These are phyloP conservation scores for Ascochyta fabae DNA, from an alignment of 2,329 filamentous ascomycete genomes.

Conservation along the genomic window DNA sequence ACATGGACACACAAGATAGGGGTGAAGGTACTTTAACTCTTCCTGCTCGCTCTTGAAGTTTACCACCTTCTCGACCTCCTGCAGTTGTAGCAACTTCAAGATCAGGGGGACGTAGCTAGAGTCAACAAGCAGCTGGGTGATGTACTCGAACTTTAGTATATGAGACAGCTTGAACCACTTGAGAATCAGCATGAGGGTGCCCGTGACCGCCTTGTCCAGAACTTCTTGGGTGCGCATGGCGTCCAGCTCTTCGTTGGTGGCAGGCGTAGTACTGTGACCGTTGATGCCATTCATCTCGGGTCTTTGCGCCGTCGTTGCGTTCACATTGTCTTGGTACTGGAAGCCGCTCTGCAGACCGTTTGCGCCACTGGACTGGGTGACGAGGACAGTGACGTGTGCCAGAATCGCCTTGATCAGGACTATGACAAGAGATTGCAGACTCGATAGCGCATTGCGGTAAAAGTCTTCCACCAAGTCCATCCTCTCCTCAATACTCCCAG, in stretches of 20 bases:
- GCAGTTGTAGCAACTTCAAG: constrained; percentile 90
- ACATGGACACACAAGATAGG: no score
- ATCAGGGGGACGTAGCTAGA: constrained; percentile 94
- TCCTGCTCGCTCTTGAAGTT: constrained; percentile 83
- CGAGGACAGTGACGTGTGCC: constrained; percentile 84
- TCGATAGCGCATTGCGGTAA: constrained; percentile 79
- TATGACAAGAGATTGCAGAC: constrained; percentile 91
- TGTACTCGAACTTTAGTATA: constrained; percentile 92
- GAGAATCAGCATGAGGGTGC: constrained; percentile 80
- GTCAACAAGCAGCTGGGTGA: constrained; percentile 91
- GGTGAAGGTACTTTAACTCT: constrained; percentile 71
- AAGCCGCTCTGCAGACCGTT: constrained; percentile 58
- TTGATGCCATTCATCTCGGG: constrained; percentile 43
- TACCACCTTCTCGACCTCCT: constrained; percentile 89
- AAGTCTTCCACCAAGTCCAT: constrained; percentile 79
- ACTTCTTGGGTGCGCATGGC: constrained; percentile 84
- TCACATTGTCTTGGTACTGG: constrained; percentile 51
- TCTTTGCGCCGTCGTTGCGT: constrained; percentile 43
- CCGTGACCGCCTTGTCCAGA: constrained; percentile 88
- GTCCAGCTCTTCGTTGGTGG: constrained; percentile 75
- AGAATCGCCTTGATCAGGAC: constrained; percentile 89
- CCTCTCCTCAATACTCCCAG: constrained; percentile 66
- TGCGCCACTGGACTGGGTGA: constrained; percentile 63
- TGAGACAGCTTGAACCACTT: constrained; percentile 98
- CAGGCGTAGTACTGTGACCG: constrained; percentile 33